Percentiles rank a stretch among this genome's conserved stretches.
Evolutionary conservation across 345 rosid species (phyloP).

Genomic region (Hibiscus syriacus): DNA sequence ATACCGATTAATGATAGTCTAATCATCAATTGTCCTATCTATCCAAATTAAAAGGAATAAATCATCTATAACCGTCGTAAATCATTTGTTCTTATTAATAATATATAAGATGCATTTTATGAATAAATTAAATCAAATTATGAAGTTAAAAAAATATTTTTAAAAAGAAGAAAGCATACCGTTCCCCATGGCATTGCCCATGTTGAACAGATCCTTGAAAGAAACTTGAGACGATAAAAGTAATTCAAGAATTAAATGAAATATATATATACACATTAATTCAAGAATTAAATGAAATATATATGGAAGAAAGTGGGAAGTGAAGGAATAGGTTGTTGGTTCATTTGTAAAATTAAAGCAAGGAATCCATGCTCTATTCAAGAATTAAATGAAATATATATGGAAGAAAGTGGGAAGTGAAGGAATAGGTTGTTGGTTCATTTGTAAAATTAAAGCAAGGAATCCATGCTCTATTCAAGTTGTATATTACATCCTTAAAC

Average conservation of each 20-base stretch:
- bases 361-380: not conserved
- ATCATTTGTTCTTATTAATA: too few relatives aligned
- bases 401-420: not conserved
- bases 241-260: not conserved
- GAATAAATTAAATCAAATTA: too few relatives aligned
- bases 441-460: not conserved
- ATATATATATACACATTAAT: not conserved
- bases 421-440: not conserved
- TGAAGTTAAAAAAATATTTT: too few relatives aligned
- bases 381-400: not conserved
- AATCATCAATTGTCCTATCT: too few relatives aligned
- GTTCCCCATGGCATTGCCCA: constrained; percentile 63
- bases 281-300: not conserved
- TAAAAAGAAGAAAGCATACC: constrained; percentile 22
- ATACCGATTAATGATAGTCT: too few relatives aligned
- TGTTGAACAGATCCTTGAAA: constrained; percentile 15
- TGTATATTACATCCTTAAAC: not conserved
- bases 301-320: not conserved
- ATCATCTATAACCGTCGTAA: too few relatives aligned
- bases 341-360: not conserved
- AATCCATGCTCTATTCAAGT: not conserved
- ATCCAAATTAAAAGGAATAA: too few relatives aligned
- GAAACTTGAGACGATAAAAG: not conserved
- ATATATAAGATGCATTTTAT: too few relatives aligned
- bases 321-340: not conserved